Conservation (phyloP, 495 filamentous ascomycete species). For the Chlorociboria aeruginascens region DNA sequence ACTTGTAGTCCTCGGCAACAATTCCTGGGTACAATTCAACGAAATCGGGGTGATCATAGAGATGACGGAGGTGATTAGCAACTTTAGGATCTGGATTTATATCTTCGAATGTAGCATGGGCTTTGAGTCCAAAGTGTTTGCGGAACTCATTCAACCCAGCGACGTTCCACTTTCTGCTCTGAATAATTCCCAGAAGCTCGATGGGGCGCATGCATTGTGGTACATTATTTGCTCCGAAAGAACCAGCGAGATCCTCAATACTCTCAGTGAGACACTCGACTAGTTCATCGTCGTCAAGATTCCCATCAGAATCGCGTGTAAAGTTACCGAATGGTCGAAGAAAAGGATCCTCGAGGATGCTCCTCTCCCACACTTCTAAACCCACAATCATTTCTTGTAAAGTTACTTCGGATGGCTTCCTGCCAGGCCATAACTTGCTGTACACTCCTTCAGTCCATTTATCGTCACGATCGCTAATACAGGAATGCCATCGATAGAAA, state of each 20-base stretch:
- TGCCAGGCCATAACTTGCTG: conserved; percentile 22
- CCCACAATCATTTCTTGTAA: not conserved
- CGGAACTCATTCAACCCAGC: conserved; percentile 49
- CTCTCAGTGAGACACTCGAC: conserved; percentile 54
- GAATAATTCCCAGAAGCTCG: conserved; percentile 77
- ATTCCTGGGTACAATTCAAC: conserved; percentile 77
- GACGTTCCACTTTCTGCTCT: conserved; percentile 43
- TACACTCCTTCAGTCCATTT: conserved; percentile 52
- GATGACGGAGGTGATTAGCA: conserved; percentile 37
- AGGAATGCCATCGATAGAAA: conserved; percentile 69
- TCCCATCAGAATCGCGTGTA: conserved; percentile 46
- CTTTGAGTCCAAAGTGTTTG: conserved; percentile 62
- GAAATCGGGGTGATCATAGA: conserved; percentile 71
- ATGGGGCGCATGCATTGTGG: conserved; percentile 60
- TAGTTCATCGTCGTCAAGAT: conserved; percentile 54
- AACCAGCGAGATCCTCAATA: conserved; percentile 53
- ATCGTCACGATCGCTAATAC: conserved; percentile 59
- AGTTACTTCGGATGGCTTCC: conserved; percentile 25
- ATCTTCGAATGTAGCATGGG: conserved; percentile 67
- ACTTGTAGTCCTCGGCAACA: conserved; percentile 69
- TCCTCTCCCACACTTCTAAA: not conserved
- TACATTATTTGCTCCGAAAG: conserved; percentile 61
- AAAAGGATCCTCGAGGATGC: conserved; percentile 23
- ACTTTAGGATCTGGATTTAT: conserved; percentile 68
- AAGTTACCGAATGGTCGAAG: conserved; percentile 55